Conservation (phyloP, 805 yeast species). For the Ogataea glucozyma region DNA sequence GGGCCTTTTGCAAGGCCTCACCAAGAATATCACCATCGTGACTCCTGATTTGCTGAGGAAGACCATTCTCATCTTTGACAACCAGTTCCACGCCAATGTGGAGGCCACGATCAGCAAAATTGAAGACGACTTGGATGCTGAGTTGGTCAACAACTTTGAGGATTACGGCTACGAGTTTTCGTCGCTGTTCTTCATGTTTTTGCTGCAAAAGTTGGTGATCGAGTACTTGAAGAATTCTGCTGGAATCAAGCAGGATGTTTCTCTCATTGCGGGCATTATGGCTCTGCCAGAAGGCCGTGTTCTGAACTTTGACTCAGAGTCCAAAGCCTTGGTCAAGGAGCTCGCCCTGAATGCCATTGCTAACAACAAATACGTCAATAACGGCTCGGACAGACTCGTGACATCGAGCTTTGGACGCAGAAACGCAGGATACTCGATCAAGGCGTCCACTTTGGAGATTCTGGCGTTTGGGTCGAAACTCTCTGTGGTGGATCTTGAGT, state of each 20-base stretch:
- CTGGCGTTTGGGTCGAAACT: constrained; percentile 55
- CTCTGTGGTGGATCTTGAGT: constrained; percentile 45
- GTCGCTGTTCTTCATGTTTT: constrained; percentile 30
- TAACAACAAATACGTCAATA: constrained; percentile 25
- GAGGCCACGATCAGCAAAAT: constrained; percentile 23
- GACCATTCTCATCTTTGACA: constrained; percentile 27
- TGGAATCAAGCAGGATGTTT: constrained; percentile 12
- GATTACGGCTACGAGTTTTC: constrained; percentile 35
- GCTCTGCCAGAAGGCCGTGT: constrained; percentile 11
- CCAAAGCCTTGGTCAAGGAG: constrained; percentile 17
- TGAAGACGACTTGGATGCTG: constrained; percentile 23
- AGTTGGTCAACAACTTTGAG: constrained; percentile 30
- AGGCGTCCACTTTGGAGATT: constrained; percentile 51
- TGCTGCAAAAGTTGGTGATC: constrained; percentile 26
- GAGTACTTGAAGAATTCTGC: constrained; percentile 26
- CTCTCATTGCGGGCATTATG: constrained; percentile 22
- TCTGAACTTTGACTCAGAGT: constrained; percentile 11
- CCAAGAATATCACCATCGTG: constrained; percentile 25
- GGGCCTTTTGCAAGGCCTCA: constrained; percentile 34
- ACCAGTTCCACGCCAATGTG: constrained; percentile 30
- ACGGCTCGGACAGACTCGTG: constrained; percentile 27
- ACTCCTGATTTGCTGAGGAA: constrained; percentile 21
- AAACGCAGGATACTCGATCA: constrained; percentile 25
- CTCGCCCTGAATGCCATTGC: constrained; percentile 21
- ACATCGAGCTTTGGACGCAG: constrained; percentile 31